A percentile compares a stretch with the other conserved stretches of the same genome.
These are phyloP conservation scores for Neofusicoccum laricinum DNA, from an alignment of 2,329 filamentous ascomycete genomes.

Conservation along the genomic window DNA sequence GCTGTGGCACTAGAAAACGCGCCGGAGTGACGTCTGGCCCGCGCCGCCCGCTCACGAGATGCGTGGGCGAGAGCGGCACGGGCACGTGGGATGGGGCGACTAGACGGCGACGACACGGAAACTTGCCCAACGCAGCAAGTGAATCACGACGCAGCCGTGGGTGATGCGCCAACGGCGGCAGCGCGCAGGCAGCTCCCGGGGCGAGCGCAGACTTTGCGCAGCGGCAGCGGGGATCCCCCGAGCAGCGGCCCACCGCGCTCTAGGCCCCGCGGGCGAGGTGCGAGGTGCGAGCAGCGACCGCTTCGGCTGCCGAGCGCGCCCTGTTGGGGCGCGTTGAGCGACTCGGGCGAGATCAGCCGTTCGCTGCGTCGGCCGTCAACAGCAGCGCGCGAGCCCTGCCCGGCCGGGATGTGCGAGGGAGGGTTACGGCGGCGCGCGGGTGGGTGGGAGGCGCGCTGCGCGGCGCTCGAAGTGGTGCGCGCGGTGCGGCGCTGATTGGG, in stretches of 20 bases:
- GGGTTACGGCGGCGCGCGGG: background rate
- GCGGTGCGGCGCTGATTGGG: background rate
- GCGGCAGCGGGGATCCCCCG: constrained; percentile 1
- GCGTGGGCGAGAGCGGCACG: background rate
- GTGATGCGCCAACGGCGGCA: constrained; percentile 15
- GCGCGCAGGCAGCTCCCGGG: constrained; percentile 4
- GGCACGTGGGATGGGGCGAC: constrained; percentile 8
- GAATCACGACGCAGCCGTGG: background rate
- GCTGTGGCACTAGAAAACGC: background rate
- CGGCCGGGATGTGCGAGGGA: background rate
- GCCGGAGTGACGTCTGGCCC: constrained; percentile 4
- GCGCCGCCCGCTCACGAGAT: constrained; percentile 5
- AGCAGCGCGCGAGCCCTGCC: no score
- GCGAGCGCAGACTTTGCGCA: background rate
- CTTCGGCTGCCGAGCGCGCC: background rate
- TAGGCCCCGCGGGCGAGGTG: background rate
- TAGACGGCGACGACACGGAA: background rate
- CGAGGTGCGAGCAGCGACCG: background rate
- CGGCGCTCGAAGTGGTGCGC: background rate
- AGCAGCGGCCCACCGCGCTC: constrained; percentile 1
- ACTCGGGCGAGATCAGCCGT: background rate
- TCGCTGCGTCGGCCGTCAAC: background rate
- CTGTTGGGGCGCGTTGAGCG: background rate
- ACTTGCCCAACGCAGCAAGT: constrained; percentile 6
- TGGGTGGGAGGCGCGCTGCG: constrained; percentile 6